Base-by-base conservation (phyloP, 352 stramenopile species). In the Pythium insidiosum region DNA sequence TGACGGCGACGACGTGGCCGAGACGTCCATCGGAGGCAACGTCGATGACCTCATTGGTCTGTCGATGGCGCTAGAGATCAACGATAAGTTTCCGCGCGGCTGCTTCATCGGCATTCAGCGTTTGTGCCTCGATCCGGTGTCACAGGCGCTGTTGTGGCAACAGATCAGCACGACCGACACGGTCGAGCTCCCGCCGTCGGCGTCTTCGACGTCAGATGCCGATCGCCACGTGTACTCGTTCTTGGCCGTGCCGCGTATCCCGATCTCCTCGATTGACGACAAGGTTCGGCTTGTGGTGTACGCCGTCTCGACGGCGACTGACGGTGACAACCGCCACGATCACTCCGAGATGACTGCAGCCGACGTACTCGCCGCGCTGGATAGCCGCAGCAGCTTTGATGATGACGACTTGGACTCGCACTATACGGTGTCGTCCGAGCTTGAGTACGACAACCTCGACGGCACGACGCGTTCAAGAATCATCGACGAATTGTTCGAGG, bases 141-240 rank as follows among this genome's bases (percentile, higher is more conserved):
- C 63, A 1, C 57, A 68, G 9, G 53, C 60, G 12, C 70, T 58
- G n/a, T 36, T 68, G 33, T 92, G 79, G 79, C 54, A 58, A 16
- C 76, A 88, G 34, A 78, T 89, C 31, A 84, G 76, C 35, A 89
- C 88, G 44, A 92, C 79, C 0, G 79, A 92, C 47, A 92, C 79
- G 5, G 74, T 89, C 6, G 63, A 73, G 43, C 71, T n/a, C n/a
- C n/a, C n/a, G n/a, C n/a, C n/a, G n/a, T n/a, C n/a, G n/a, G n/a
- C n/a, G n/a, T n/a, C n/a, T n/a, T n/a, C n/a, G n/a, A n/a, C n/a
- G n/a, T n/a, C n/a, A n/a, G n/a, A n/a, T n/a, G n/a, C n/a, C n/a
- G n/a, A 68, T 16, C 67, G 73, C 3, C 80, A 81, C 23, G 42
- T 86, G 29, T 91, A 92, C 53, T 84, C 76, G 30, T 92, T 92